Evolutionary conservation across 768 basidiomycete species (phyloP).

Genomic region (Leccinum subgranulosum): DNA sequence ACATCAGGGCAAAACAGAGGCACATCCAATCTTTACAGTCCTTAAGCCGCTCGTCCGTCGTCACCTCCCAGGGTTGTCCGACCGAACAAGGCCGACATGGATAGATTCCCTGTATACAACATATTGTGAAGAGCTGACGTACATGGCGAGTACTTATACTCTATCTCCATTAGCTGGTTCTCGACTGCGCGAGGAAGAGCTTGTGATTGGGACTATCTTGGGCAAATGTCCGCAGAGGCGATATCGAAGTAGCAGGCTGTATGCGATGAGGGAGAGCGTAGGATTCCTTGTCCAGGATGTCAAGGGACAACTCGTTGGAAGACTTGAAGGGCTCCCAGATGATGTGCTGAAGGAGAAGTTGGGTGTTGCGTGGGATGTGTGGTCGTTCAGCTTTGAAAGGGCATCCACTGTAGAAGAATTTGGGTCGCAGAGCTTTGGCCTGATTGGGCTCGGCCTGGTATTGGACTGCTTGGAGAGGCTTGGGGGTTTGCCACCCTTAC

Average conservation of each 20-base stretch:
- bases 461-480: conserved; percentile 55
- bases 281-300: conserved; percentile 50
- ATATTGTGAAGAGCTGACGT: conserved; percentile 65
- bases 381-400: conserved; percentile 51
- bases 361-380: conserved; percentile 59
- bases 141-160: conserved; percentile 67
- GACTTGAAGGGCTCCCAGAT: conserved; percentile 20
- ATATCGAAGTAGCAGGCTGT: conserved; percentile 55
- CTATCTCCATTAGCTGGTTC: conserved; percentile 54
- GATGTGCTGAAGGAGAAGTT: conserved; percentile 40
- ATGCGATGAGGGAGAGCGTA: conserved; percentile 61
- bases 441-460: conserved; percentile 58
- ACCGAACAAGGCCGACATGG: background rate
- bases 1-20: conserved; percentile 13
- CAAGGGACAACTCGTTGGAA: conserved; percentile 36
- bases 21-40: conserved; percentile 31
- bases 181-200: conserved; percentile 66
- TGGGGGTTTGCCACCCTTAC: conserved; percentile 26
- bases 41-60: conserved; percentile 22
- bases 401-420: conserved; percentile 32
- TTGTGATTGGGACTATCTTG: conserved; percentile 72
- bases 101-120: conserved; percentile 20
- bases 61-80: conserved; percentile 12
- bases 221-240: conserved; percentile 63
- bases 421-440: conserved; percentile 63